phyloP scores from a whole-genome alignment of 2,329 filamentous ascomycete species.

The Stachybotrys echinatus region DNA sequence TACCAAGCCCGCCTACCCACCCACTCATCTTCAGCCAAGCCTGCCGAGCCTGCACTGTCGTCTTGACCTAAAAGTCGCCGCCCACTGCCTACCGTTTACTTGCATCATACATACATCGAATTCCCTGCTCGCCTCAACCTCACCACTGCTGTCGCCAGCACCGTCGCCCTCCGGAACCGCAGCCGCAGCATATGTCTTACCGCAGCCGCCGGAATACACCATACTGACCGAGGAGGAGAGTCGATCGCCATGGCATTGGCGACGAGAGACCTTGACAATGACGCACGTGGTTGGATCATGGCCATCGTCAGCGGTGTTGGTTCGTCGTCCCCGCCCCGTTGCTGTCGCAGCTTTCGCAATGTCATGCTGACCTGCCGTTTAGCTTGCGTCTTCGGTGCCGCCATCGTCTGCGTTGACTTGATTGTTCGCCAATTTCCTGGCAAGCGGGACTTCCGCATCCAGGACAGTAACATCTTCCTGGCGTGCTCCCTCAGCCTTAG shows the following conservation, averaged over 20 bases:
- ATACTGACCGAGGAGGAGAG: not conserved
- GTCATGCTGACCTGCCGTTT: constrained; percentile 5
- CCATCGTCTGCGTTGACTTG: constrained; percentile 82
- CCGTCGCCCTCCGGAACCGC: not conserved
- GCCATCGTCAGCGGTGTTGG: constrained; percentile 72
- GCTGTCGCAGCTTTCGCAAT: not conserved
- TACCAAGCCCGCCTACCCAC: no score
- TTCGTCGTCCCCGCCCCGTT: constrained; percentile 27
- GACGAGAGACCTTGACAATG: constrained; percentile 56
- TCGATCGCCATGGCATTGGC: constrained; percentile 30
- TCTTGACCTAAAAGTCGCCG: no score
- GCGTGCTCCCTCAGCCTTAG: constrained; percentile 86
- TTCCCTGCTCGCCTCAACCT: no score
- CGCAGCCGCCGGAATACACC: not conserved
- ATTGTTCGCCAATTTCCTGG: constrained; percentile 68
- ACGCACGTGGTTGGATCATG: constrained; percentile 93
- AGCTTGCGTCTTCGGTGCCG: constrained; percentile 68
- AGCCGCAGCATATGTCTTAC: not conserved
- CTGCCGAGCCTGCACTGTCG: not conserved
- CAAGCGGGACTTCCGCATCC: constrained; percentile 74
- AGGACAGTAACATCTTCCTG: constrained; percentile 83
- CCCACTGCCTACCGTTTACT: not conserved
- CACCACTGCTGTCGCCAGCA: no score
- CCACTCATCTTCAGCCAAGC: not conserved
- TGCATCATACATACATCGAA: not conserved